Percentiles rank a stretch among this genome's conserved stretches.
Conservation (phyloP, 129 eudicot genomes). For the Calendula officinalis region DNA sequence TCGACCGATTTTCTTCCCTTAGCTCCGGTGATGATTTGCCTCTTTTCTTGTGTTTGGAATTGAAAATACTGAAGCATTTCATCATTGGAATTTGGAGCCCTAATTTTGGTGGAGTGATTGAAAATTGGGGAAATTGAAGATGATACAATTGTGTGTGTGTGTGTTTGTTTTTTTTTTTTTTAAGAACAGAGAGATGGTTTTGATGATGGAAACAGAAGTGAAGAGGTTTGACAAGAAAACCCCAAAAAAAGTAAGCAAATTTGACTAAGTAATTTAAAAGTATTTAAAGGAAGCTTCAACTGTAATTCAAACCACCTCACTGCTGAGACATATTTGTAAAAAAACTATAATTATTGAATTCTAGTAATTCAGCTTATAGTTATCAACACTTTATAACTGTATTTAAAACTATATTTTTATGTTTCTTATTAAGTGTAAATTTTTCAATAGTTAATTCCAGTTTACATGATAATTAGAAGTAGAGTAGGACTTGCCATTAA, state of each 20-base stretch:
- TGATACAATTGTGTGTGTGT: background rate
- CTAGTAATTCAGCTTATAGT: too few relatives aligned
- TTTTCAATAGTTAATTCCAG: too few relatives aligned
- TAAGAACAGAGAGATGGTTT: background rate
- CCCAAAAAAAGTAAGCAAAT: background rate
- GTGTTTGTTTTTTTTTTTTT: background rate
- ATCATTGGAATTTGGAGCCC: conserved; percentile 28
- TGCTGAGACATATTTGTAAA: too few relatives aligned
- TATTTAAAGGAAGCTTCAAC: conserved; percentile 21
- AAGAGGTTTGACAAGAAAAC: conserved; percentile 27
- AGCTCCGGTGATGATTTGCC: conserved; percentile 61
- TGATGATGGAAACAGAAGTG: conserved; percentile 29
- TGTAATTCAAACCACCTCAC: too few relatives aligned
- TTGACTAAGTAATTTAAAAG: background rate
- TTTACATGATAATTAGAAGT: too few relatives aligned
- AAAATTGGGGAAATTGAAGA: background rate
- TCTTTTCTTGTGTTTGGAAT: conserved; percentile 21
- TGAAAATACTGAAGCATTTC: conserved; percentile 61
- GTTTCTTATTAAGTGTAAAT: too few relatives aligned
- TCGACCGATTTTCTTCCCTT: conserved; percentile 26
- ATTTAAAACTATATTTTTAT: too few relatives aligned
- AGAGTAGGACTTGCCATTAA: too few relatives aligned
- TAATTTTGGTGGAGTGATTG: conserved; percentile 1
- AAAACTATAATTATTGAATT: too few relatives aligned
- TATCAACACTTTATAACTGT: too few relatives aligned